A percentile compares a stretch with the other conserved stretches of the same genome.
Conservation (phyloP, 768 basidiomycete genomes). For the Mycena rosella region DNA sequence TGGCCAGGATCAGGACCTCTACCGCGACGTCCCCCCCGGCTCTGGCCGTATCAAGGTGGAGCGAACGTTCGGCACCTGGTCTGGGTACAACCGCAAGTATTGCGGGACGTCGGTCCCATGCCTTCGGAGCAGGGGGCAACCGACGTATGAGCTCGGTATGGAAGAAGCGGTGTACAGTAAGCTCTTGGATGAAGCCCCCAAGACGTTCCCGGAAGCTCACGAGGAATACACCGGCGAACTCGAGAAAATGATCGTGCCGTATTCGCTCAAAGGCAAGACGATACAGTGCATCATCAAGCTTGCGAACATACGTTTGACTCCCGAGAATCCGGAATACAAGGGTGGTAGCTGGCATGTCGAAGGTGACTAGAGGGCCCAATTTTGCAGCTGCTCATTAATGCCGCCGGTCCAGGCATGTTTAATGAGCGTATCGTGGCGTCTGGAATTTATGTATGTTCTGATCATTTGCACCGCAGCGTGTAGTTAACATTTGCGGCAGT, state of each 20-base stretch:
- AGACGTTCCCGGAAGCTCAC: conserved; percentile 26
- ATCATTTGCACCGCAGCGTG: conserved; percentile 24
- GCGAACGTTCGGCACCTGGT: background rate
- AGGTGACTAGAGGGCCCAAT: too few relatives aligned
- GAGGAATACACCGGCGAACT: conserved; percentile 27
- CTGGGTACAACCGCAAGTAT: background rate
- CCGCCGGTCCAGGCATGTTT: conserved; percentile 33
- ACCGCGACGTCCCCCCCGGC: conserved; percentile 24
- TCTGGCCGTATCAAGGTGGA: conserved; percentile 23
- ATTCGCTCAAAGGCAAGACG: conserved; percentile 32
- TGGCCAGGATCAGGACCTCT: conserved; percentile 24
- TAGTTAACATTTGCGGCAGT: conserved; percentile 38
- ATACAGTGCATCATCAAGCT: too few relatives aligned
- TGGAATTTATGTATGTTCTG: conserved; percentile 39
- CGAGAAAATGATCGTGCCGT: conserved; percentile 22
- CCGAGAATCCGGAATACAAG: conserved; percentile 43
- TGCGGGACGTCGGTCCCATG: conserved; percentile 13
- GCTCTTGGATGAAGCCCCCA: conserved; percentile 3
- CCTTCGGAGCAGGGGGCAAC: conserved; percentile 20
- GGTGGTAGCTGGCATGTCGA: conserved; percentile 53
- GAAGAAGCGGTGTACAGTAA: background rate
- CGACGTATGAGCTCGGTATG: background rate
- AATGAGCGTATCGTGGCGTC: conserved; percentile 40
- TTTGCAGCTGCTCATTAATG: too few relatives aligned
- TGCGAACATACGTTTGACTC: conserved; percentile 48